Percentiles rank a stretch among this genome's conserved stretches.
Conservation (phyloP, 2,329 filamentous ascomycete species). For the Oidium heveae region DNA sequence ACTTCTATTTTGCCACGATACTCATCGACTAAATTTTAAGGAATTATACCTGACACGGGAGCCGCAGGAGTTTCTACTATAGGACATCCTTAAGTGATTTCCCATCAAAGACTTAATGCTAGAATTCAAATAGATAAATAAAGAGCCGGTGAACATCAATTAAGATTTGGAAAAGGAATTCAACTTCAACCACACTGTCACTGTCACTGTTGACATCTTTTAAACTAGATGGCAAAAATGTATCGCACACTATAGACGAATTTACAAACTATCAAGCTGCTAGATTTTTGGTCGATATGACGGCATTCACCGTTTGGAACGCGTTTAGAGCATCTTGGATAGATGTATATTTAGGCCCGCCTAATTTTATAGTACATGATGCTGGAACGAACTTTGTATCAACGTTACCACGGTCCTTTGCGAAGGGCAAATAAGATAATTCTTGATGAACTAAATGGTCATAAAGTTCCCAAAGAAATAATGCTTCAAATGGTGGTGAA, state of each 20-base stretch:
- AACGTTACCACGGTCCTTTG: too few relatives aligned
- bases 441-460: too few relatives aligned
- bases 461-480: too few relatives aligned
- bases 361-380: too few relatives aligned
- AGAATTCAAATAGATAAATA: neutral
- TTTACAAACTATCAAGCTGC: neutral
- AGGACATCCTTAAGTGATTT: neutral
- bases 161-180: neutral
- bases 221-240: neutral
- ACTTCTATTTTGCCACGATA: neutral
- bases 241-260: constrained; percentile 1
- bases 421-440: too few relatives aligned
- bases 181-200: constrained; percentile 1
- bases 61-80: neutral
- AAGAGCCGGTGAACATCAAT: neutral
- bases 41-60: neutral
- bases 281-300: neutral
- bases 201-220: constrained; percentile 1
- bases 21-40: neutral
- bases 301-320: too few relatives aligned
- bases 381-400: neutral
- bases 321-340: too few relatives aligned
- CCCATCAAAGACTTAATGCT: neutral
- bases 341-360: too few relatives aligned
- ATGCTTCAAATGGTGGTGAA: too few relatives aligned